phyloP scores from a whole-genome alignment of 2,329 filamentous ascomycete genomes.

The Trichoderma atroviride region DNA sequence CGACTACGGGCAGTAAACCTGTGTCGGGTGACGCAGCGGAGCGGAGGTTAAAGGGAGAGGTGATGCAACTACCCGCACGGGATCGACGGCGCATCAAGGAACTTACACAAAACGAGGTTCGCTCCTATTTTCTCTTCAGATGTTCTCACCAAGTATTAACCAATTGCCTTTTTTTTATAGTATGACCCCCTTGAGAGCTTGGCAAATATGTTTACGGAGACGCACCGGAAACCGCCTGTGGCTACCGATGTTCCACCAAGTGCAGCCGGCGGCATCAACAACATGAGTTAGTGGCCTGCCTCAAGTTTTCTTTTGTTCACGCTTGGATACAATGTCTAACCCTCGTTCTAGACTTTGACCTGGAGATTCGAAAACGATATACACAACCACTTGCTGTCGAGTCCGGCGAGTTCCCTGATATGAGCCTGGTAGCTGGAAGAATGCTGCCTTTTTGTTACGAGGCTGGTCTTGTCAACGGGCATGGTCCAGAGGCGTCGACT shows the following conservation, averaged over 20 bases:
- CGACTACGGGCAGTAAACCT: constrained; percentile 61
- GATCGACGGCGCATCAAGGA: constrained; percentile 70
- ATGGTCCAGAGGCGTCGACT: constrained; percentile 61
- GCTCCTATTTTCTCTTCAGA: constrained; percentile 34
- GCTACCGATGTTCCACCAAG: constrained; percentile 66
- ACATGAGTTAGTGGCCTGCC: constrained; percentile 65
- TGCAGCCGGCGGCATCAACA: constrained; percentile 72
- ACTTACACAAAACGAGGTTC: constrained; percentile 61
- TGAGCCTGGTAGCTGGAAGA: constrained; percentile 62
- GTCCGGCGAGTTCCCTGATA: constrained; percentile 70
- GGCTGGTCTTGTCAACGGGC: constrained; percentile 61
- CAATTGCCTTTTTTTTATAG: constrained; percentile 36
- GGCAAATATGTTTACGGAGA: constrained; percentile 55
- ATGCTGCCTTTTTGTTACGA: constrained; percentile 73
- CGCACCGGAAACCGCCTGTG: constrained; percentile 49
- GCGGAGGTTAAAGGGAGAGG: constrained; percentile 66
- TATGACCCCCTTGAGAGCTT: constrained; percentile 59
- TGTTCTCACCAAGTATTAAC: constrained; percentile 29
- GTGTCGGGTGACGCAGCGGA: constrained; percentile 67
- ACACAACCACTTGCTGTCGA: constrained; percentile 66
- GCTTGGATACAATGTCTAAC: constrained; percentile 30
- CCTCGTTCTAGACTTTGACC: constrained; percentile 58
- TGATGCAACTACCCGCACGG: constrained; percentile 69
- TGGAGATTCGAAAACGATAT: constrained; percentile 69
- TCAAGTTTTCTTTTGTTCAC: background rate